Evolutionary conservation across 345 rosid species (phyloP).

Genomic region (Geranium brycei): DNA sequence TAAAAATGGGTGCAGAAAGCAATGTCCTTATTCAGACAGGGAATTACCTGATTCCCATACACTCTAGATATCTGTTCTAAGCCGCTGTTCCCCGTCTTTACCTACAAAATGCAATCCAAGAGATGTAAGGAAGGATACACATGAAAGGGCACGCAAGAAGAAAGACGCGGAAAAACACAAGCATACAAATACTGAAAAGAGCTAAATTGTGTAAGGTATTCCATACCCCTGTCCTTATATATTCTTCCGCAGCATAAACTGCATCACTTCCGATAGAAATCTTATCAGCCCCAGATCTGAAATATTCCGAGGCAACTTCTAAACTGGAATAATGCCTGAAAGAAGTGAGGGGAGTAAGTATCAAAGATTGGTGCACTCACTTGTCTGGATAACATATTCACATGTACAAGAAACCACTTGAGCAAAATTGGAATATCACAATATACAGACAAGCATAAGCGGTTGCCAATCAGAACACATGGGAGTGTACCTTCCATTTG

Average conservation of each 20-base stretch:
- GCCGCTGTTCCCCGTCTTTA: slow-evolving; percentile 77
- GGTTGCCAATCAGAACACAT: background rate
- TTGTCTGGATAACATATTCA: background rate
- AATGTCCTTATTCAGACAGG: background rate
- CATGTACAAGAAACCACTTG: background rate
- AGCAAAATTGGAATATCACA: background rate
- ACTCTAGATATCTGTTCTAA: slow-evolving; percentile 88
- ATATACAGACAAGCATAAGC: background rate
- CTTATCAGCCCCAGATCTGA: slow-evolving; percentile 95
- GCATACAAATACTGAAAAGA: background rate
- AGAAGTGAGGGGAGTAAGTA: slow-evolving; percentile 1
- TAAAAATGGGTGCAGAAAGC: background rate
- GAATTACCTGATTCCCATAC: slow-evolving; percentile 85
- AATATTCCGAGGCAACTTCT: slow-evolving; percentile 96
- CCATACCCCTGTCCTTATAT: slow-evolving; percentile 63
- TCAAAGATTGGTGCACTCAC: background rate
- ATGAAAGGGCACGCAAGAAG: background rate
- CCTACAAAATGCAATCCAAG: slow-evolving; percentile 27
- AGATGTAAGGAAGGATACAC: slow-evolving; percentile 6
- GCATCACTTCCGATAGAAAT: slow-evolving; percentile 96
- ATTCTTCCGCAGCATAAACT: slow-evolving; percentile 84
- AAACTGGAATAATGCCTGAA: slow-evolving; percentile 87
- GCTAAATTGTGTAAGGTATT: slow-evolving; percentile 3
- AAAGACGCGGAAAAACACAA: background rate
- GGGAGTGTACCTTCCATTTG: slow-evolving; percentile 64